Conservation (phyloP, 805 yeast species). For the Lipomyces sp. region DNA sequence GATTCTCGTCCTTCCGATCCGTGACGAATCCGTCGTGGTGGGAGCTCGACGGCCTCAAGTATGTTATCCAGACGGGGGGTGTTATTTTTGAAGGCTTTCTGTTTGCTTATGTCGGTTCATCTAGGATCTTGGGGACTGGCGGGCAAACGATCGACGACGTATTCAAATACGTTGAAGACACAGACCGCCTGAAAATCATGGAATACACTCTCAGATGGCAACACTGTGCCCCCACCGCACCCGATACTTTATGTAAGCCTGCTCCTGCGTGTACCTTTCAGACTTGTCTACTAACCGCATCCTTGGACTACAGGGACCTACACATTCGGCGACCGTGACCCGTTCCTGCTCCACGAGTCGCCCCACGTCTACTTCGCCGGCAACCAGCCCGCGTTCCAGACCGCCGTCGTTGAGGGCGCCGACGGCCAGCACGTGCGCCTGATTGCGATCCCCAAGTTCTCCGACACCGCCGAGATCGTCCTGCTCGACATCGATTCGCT, state of each 20-base stretch:
- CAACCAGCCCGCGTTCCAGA: constrained; percentile 65
- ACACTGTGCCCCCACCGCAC: constrained; percentile 88
- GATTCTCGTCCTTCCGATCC: constrained; percentile 44
- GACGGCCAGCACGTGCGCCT: constrained; percentile 47
- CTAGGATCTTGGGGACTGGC: constrained; percentile 62
- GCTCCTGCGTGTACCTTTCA: neutral
- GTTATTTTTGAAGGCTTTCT: neutral
- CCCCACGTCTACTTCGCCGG: constrained; percentile 89
- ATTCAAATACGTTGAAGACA: constrained; percentile 55
- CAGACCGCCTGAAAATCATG: constrained; percentile 52
- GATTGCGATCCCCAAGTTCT: constrained; percentile 69
- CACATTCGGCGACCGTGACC: constrained; percentile 74
- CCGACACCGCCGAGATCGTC: constrained; percentile 60
- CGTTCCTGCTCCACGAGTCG: constrained; percentile 68
- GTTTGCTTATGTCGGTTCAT: neutral
- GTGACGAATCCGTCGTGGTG: constrained; percentile 75
- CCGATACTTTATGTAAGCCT: constrained; percentile 71
- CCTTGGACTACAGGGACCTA: constrained; percentile 49
- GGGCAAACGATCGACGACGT: constrained; percentile 87
- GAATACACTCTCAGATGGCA: constrained; percentile 77
- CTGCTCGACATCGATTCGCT: constrained; percentile 57
- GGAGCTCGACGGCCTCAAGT: constrained; percentile 49
- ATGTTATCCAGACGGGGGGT: neutral
- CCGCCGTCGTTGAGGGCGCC: constrained; percentile 42
- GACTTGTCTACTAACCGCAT: too few species aligned